Percentiles rank a stretch among this genome's conserved stretches.
Conservation (phyloP, 371 early-diverging fungal genomes). For the Mortierella sp. region DNA sequence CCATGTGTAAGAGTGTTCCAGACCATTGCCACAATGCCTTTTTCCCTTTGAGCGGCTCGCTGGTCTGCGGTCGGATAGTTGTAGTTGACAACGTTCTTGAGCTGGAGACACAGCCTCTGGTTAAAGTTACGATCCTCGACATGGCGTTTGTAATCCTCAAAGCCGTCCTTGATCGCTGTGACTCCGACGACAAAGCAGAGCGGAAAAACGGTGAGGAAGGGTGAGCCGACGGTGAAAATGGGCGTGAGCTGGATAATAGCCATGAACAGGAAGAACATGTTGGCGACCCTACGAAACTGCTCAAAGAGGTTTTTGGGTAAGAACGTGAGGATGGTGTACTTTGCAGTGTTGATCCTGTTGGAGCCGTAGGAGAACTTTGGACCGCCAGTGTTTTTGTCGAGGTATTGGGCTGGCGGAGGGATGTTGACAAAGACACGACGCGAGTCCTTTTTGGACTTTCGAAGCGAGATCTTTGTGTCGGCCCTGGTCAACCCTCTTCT, state of each 20-base stretch:
- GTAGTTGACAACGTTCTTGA: conserved; percentile 80
- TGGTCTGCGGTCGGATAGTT: conserved; percentile 62
- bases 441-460: conserved; percentile 47
- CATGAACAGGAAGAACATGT: conserved; percentile 96
- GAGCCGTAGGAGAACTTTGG: conserved; percentile 64
- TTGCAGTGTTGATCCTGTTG: conserved; percentile 87
- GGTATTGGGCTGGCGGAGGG: conserved; percentile 66
- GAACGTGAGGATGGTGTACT: conserved; percentile 93
- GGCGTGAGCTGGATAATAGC: conserved; percentile 92
- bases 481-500: conserved; percentile 41
- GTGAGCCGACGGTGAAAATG: conserved; percentile 79
- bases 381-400: conserved; percentile 61
- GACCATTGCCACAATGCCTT: conserved; percentile 5
- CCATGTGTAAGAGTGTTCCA: conserved; percentile 24
- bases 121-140: conserved; percentile 91
- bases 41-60: conserved; percentile 18
- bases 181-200: conserved; percentile 88
- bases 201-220: conserved; percentile 86
- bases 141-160: conserved; percentile 97
- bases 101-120: conserved; percentile 69
- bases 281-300: conserved; percentile 96
- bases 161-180: conserved; percentile 95
- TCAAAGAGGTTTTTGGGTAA: conserved; percentile 96
- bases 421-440: conserved; percentile 79
- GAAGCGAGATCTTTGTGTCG: conserved; percentile 52